phyloP scores from a whole-genome alignment of 495 filamentous ascomycete species.

The Delitschia confertaspora region DNA sequence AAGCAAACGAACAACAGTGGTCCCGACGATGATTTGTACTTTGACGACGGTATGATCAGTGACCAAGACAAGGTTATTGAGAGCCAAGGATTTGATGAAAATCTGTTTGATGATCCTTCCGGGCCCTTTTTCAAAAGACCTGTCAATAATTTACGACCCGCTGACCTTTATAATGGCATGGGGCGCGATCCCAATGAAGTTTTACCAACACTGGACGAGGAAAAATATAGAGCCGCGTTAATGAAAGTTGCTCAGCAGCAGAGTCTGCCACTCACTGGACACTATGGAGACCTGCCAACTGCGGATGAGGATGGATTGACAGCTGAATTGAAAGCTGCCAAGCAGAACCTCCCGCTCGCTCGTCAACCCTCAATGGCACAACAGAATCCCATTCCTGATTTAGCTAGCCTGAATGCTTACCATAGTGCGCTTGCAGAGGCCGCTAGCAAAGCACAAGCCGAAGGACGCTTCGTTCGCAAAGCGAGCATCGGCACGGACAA shows the following conservation, averaged over 20 bases:
- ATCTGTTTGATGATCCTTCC: constrained; percentile 30
- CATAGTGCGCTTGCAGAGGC: constrained; percentile 75
- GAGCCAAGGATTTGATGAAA: constrained; percentile 30
- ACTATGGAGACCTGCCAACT: constrained; percentile 16
- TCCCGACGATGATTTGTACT: constrained; percentile 31
- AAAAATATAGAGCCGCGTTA: no score
- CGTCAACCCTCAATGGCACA: constrained; percentile 20
- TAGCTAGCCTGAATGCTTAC: constrained; percentile 53
- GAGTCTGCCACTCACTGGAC: no score
- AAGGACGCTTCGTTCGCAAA: constrained; percentile 56
- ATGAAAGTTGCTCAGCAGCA: no score
- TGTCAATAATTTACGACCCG: constrained; percentile 1
- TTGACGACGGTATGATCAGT: constrained; percentile 34
- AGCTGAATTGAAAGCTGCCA: no score
- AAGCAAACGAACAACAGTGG: constrained; percentile 41
- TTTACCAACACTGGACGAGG: no score
- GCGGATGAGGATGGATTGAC: constrained; percentile 13
- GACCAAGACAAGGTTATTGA: constrained; percentile 17
- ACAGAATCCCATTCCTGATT: constrained; percentile 9
- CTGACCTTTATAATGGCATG: no score
- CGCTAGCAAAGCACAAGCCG: constrained; percentile 60
- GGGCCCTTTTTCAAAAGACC: constrained; percentile 25
- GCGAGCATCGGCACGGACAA: constrained; percentile 34
- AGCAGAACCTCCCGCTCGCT: constrained; percentile 14
- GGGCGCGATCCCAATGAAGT: no score